Evolutionary conservation across 2,329 filamentous ascomycete genomes (phyloP), one percentile per base, ranked within the genome.

Genomic region (Colletotrichum ledebouriae): DNA sequence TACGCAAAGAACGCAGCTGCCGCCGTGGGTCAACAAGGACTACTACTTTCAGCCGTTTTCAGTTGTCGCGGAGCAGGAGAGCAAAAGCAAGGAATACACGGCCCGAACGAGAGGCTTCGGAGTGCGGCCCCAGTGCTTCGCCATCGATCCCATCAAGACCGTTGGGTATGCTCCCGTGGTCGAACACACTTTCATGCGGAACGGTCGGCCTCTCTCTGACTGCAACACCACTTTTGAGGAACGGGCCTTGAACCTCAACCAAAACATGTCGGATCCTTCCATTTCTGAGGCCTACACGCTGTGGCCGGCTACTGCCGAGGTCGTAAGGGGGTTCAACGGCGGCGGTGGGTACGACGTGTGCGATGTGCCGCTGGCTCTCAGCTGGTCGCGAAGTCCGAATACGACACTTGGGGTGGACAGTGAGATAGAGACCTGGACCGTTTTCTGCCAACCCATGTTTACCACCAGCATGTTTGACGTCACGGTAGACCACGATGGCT

Each of bases 41-140:
- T 80, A 78, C 12, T 84, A 81, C 10, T 90, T 88, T 50, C 66
- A 87, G 0, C 84, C 85, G 0, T 80, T 86, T 44, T n/a, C 17
- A 0, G 7, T 6, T 6, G 3, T 25, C 5, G n/a, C 44, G 2
- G n/a, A 20, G 3, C 9, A 37, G 2, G 15, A 2, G 1, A 17
- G 10, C 1, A 9, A 39, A 1, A 37, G 34, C 3, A 59, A 70
- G 11, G 22, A 29, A 1, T 73, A 71, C 41, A 73, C 12, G 9
- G 33, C 75, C 0, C 10, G 15, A 0, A 77, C 76, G 0, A 70
- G 73, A 5, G 79, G 79, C 0, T 79, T 76, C 22, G 77, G 78
- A 0, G 60, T 73, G 0, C 53, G 47, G 0, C 69, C 61, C 3
- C 37, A 44, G 15, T 69, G 65, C 41, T 42, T n/a, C n/a, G 25